These are phyloP conservation scores for Diaporthe helianthi DNA, from an alignment of 2,329 filamentous ascomycete genomes.

Conservation along the genomic window DNA sequence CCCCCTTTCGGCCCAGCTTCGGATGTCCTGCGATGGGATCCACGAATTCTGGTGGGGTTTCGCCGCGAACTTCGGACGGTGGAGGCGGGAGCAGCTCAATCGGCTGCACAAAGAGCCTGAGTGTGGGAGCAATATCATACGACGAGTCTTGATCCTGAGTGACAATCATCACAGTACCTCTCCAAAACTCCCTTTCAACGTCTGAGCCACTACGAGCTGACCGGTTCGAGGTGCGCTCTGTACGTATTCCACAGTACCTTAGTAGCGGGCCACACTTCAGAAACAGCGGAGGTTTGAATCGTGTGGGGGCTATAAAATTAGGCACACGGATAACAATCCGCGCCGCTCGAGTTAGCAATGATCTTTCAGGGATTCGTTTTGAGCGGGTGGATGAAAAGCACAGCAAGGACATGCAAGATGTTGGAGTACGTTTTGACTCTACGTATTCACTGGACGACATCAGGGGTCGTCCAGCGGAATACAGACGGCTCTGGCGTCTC, in stretches of 20 bases:
- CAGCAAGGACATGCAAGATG: slow-evolving; percentile 14
- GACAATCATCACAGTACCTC: slow-evolving; percentile 94
- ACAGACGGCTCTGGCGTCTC: slow-evolving; percentile 31
- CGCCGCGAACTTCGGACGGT: slow-evolving; percentile 70
- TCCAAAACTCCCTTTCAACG: slow-evolving; percentile 80
- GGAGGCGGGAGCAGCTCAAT: slow-evolving; percentile 83
- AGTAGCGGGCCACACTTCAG: slow-evolving; percentile 90
- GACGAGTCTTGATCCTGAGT: slow-evolving; percentile 84
- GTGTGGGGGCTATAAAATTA: slow-evolving; percentile 59
- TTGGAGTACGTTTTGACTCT: not conserved
- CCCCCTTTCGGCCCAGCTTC: slow-evolving; percentile 83
- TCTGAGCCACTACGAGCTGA: slow-evolving; percentile 45
- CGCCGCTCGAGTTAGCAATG: slow-evolving; percentile 71
- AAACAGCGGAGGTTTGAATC: slow-evolving; percentile 83
- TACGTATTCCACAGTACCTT: slow-evolving; percentile 84
- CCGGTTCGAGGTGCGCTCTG: slow-evolving; percentile 58
- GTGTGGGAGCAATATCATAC: slow-evolving; percentile 78
- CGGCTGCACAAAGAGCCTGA: slow-evolving; percentile 87
- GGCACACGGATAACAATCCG: slow-evolving; percentile 47
- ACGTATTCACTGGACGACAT: not conserved
- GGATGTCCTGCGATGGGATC: slow-evolving; percentile 89
- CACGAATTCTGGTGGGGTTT: slow-evolving; percentile 79
- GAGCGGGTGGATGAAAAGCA: not conserved
- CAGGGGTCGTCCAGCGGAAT: slow-evolving; percentile 26
- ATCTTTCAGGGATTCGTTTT: slow-evolving; percentile 22